phyloP scores from a whole-genome alignment of 176 grass and related monocot genomes.

The Carex cristatella region DNA sequence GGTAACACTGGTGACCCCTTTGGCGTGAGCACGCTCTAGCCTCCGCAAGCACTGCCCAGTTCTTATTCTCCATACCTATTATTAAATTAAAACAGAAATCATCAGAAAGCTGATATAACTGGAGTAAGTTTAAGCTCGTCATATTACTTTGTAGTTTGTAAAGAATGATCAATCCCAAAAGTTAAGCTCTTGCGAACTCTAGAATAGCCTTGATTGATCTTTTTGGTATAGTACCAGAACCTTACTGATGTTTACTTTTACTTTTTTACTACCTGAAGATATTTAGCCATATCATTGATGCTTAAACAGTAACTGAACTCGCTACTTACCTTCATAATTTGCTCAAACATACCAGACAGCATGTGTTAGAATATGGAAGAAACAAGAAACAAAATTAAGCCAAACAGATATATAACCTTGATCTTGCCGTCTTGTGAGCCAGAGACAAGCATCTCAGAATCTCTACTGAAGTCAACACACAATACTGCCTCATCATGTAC shows the following conservation, averaged over 20 bases:
- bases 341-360: neutral
- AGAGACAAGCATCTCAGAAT: conserved; percentile 95
- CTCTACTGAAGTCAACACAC: conserved; percentile 95
- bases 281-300: neutral
- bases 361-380: neutral
- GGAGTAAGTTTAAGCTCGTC: neutral
- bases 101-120: neutral
- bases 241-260: neutral
- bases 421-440: conserved; percentile 96
- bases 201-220: neutral
- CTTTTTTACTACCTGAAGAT: neutral
- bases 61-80: conserved; percentile 93
- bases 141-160: neutral
- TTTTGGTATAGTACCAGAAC: neutral
- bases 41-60: conserved; percentile 89
- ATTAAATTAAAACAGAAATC: conserved; percentile 1
- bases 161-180: neutral
- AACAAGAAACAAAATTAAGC: neutral
- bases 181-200: neutral
- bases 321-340: neutral
- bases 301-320: neutral
- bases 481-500: conserved; percentile 95
- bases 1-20: conserved; percentile 90
- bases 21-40: conserved; percentile 68
- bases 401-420: conserved; percentile 48